Conservation (phyloP, 75 land plant species). For the Sequoiadendron giganteum region DNA sequence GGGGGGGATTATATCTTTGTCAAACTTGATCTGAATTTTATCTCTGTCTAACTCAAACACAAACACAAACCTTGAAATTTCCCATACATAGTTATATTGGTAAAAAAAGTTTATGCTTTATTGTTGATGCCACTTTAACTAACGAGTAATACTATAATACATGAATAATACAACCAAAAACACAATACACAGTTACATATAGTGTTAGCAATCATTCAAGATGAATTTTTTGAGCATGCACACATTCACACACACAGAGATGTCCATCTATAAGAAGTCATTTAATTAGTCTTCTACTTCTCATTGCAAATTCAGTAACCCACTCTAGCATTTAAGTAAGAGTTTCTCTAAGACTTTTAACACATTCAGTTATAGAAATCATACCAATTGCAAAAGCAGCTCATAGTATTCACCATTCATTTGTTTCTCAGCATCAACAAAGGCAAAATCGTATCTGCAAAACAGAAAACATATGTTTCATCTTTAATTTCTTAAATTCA, state of each 20-base stretch:
- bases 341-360: background rate
- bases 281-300: background rate
- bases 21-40: too few relatives aligned
- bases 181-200: background rate
- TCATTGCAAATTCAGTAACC: background rate
- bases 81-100: too few relatives aligned
- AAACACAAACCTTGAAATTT: too few relatives aligned
- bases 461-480: conserved; percentile 1
- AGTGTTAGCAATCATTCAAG: background rate
- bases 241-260: too few relatives aligned
- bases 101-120: background rate
- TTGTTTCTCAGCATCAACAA: conserved; percentile 94
- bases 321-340: background rate
- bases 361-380: background rate
- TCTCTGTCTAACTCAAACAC: too few relatives aligned
- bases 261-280: too few relatives aligned
- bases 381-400: conserved; percentile 77
- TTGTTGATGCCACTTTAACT: too few relatives aligned
- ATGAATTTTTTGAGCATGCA: background rate
- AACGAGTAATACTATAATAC: background rate
- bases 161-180: background rate
- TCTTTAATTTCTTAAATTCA: background rate
- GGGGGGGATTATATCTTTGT: too few relatives aligned
- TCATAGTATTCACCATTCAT: conserved; percentile 85
- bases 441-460: conserved; percentile 93